Conservation (phyloP, 208 protist species). For the Crithidia expoeki region DNA sequence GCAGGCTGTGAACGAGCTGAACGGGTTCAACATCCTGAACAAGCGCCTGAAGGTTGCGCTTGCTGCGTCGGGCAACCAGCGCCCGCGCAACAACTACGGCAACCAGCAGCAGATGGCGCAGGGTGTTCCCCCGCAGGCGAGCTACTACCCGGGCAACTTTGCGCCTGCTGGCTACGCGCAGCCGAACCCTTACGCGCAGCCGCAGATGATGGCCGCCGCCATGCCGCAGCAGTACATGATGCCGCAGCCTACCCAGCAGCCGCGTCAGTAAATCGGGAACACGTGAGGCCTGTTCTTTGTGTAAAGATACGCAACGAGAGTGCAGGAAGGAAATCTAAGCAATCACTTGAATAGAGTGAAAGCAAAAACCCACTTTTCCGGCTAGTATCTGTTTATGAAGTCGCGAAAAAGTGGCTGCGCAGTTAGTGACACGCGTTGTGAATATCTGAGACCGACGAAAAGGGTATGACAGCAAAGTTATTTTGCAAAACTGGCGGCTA, state of each 20-base stretch:
- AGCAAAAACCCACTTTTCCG: no score
- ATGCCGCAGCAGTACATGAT: slow-evolving; percentile 70
- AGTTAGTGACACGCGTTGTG: no score
- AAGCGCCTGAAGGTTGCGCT: slow-evolving; percentile 91
- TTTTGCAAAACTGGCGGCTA: no score
- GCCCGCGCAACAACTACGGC: slow-evolving; percentile 43
- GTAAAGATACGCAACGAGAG: background rate
- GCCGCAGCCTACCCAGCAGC: slow-evolving; percentile 49
- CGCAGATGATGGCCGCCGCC: slow-evolving; percentile 60
- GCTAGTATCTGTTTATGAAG: no score
- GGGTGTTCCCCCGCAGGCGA: slow-evolving; percentile 35
- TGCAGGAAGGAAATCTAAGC: no score
- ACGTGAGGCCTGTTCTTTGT: background rate
- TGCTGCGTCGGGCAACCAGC: slow-evolving; percentile 75
- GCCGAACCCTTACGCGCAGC: slow-evolving; percentile 71
- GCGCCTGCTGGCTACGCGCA: slow-evolving; percentile 50
- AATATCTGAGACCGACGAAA: no score
- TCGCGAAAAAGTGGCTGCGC: no score
- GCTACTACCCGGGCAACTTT: slow-evolving; percentile 67
- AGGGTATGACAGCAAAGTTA: no score
- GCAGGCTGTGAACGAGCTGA: slow-evolving; percentile 78
- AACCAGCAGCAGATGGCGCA: slow-evolving; percentile 20
- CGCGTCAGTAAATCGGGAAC: slow-evolving; percentile 25
- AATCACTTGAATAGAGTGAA: no score
- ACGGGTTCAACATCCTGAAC: slow-evolving; percentile 87